Conservation (phyloP, 2,329 filamentous ascomycete species). For the Sporothrix mexicana region DNA sequence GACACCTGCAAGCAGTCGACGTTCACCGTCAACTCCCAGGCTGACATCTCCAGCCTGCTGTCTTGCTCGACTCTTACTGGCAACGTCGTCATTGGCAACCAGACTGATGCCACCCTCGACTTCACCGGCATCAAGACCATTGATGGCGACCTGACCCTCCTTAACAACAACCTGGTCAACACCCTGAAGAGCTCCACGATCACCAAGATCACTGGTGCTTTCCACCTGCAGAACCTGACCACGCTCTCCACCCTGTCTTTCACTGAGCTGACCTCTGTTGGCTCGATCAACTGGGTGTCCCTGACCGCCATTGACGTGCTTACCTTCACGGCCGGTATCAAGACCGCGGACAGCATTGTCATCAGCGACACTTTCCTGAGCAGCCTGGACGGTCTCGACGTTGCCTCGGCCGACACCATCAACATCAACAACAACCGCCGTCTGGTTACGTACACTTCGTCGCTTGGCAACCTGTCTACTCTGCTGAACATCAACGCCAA, state of each 20-base stretch:
- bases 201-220: slow-evolving; percentile 68
- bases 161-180: slow-evolving; percentile 67
- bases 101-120: slow-evolving; percentile 62
- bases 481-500: slow-evolving; percentile 80
- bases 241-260: slow-evolving; percentile 72
- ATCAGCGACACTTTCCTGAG: slow-evolving; percentile 88
- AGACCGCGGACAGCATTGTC: slow-evolving; percentile 68
- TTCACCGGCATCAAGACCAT: slow-evolving; percentile 66
- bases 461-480: slow-evolving; percentile 75
- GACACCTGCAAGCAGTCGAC: slow-evolving; percentile 45
- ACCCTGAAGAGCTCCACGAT: slow-evolving; percentile 67
- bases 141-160: slow-evolving; percentile 61
- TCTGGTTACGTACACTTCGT: slow-evolving; percentile 76
- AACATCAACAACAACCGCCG: slow-evolving; percentile 90
- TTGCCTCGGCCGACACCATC: slow-evolving; percentile 73
- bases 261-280: slow-evolving; percentile 67
- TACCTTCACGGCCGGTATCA: slow-evolving; percentile 61
- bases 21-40: slow-evolving; percentile 66
- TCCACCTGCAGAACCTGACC: slow-evolving; percentile 72
- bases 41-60: slow-evolving; percentile 64
- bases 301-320: slow-evolving; percentile 65
- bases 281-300: slow-evolving; percentile 72
- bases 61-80: slow-evolving; percentile 73
- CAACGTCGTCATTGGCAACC: slow-evolving; percentile 67
- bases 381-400: slow-evolving; percentile 79